Conservation (phyloP, 208 protist genomes). For the Acanthamoeba castellanii region DNA sequence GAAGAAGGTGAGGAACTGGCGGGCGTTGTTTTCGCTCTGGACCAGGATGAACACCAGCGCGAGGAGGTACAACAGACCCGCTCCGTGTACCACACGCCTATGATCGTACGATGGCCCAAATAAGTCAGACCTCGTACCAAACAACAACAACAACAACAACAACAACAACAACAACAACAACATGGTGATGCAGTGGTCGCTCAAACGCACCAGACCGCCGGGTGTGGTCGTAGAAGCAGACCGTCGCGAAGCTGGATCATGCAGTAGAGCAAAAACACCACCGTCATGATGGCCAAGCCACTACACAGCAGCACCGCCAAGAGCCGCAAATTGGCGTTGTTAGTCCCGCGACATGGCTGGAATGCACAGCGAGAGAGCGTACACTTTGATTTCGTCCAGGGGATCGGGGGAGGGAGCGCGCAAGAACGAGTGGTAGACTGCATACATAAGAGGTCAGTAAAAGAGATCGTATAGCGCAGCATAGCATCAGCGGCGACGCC, state of each 20-base stretch:
- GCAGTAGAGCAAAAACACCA: conserved; percentile 64
- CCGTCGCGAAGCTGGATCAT: conserved; percentile 68
- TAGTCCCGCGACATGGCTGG: not conserved
- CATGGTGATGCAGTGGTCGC: not conserved
- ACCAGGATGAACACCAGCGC: conserved; percentile 95
- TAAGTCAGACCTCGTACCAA: not conserved
- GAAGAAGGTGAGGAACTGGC: conserved; percentile 86
- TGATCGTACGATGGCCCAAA: not conserved
- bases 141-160: not conserved
- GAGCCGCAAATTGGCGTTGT: no score
- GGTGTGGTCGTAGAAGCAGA: conserved; percentile 95
- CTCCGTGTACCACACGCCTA: conserved; percentile 91
- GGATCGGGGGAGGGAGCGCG: not conserved
- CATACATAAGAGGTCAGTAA: not conserved
- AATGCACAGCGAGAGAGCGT: not conserved
- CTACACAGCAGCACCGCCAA: not conserved
- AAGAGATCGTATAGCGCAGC: not conserved
- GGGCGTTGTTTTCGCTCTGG: conserved; percentile 87
- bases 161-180: not conserved
- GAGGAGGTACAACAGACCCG: conserved; percentile 94
- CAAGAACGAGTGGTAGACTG: conserved; percentile 41
- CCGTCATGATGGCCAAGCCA: conserved; percentile 8
- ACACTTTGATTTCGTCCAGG: conserved; percentile 39
- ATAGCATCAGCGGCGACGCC: not conserved
- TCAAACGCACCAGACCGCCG: conserved; percentile 92